phyloP scores from a whole-genome alignment of 805 yeast species.

The Brettanomyces bruxellensis region DNA sequence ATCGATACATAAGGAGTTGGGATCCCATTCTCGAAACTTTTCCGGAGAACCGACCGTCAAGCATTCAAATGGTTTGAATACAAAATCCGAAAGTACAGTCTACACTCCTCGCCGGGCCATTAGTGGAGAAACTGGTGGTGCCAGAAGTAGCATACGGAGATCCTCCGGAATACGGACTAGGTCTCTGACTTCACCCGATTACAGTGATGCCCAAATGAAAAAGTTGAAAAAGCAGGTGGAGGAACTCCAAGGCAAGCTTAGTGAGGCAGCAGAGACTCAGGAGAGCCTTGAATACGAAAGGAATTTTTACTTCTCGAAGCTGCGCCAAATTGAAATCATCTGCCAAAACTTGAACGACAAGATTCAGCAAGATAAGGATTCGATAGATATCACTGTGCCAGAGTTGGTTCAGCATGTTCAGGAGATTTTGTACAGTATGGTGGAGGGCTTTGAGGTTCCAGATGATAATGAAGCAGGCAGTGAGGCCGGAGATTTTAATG shows the following conservation, averaged over 20 bases:
- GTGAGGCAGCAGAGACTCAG: slow-evolving; percentile 48
- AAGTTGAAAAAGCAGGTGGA: slow-evolving; percentile 34
- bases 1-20: not conserved
- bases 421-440: slow-evolving; percentile 68
- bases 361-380: slow-evolving; percentile 26
- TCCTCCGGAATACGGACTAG: not conserved
- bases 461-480: slow-evolving; percentile 15
- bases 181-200: not conserved
- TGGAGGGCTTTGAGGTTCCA: slow-evolving; percentile 75
- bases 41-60: too few relatives aligned
- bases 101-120: slow-evolving; percentile 6
- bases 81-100: not conserved
- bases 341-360: slow-evolving; percentile 55
- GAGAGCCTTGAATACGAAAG: slow-evolving; percentile 74
- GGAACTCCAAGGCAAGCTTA: slow-evolving; percentile 43
- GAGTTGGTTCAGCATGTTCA: slow-evolving; percentile 55
- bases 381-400: slow-evolving; percentile 19
- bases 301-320: slow-evolving; percentile 81
- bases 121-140: not conserved
- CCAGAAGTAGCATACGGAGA: not conserved
- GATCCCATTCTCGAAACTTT: too few relatives aligned
- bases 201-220: not conserved
- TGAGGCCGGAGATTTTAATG: not conserved
- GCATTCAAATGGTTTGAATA: not conserved
- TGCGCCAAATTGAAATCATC: slow-evolving; percentile 80